A percentile compares a stretch with the other conserved stretches of the same genome.
Evolutionary conservation across 1,284 basidiomycete genomes (phyloP).

Genomic region (Uromyces viciae-fabae): DNA sequence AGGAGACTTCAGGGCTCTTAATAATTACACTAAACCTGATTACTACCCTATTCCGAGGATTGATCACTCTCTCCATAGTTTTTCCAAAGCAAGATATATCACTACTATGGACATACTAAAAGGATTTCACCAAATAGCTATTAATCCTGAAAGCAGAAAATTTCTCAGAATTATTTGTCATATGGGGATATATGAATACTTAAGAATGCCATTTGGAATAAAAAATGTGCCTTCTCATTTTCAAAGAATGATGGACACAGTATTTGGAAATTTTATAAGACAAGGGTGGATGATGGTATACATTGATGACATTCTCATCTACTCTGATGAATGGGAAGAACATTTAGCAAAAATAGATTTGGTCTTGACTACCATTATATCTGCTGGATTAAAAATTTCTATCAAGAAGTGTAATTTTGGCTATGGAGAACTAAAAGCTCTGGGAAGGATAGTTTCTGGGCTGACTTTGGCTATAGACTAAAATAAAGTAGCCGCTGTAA

Average conservation of each 20-base stretch:
- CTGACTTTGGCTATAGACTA: not conserved
- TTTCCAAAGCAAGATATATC: not conserved
- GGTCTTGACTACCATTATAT: not conserved
- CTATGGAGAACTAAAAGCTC: not conserved
- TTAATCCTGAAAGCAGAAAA: not conserved
- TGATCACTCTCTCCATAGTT: not conserved
- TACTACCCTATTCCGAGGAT: not conserved
- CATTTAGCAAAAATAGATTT: not conserved
- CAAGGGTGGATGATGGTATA: slow-evolving; percentile 15
- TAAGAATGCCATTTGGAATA: not conserved
- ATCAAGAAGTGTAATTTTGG: not conserved
- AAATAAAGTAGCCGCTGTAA: not conserved
- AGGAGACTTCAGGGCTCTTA: not conserved
- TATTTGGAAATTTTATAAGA: not conserved
- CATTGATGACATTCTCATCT: not conserved
- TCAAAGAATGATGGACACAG: slow-evolving; percentile 25
- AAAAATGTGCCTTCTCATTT: slow-evolving; percentile 19
- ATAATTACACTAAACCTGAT: not conserved
- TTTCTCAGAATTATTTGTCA: not conserved
- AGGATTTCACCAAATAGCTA: slow-evolving; percentile 11
- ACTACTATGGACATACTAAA: slow-evolving; percentile 6
- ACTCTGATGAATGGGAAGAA: not conserved
- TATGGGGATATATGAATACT: not conserved
- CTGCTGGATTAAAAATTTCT: not conserved
- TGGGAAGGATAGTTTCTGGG: not conserved